phyloP scores from a whole-genome alignment of 257 asterid genomes.

The Agastache rugosa region DNA sequence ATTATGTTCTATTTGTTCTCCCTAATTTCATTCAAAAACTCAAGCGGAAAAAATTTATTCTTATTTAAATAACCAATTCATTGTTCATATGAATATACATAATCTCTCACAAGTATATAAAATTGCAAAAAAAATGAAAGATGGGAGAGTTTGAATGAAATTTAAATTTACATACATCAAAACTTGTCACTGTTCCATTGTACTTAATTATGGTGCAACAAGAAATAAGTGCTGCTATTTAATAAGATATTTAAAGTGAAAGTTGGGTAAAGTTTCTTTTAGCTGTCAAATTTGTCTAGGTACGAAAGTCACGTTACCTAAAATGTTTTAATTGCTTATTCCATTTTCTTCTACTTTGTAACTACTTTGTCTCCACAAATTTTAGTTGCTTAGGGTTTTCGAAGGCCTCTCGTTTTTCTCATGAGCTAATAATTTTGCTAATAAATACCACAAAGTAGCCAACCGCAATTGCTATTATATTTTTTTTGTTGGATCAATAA shows the following conservation, averaged over 20 bases:
- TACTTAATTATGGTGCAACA: conserved; percentile 15
- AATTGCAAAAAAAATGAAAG: neutral
- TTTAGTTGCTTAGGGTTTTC: conserved; percentile 33
- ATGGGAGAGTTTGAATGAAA: neutral
- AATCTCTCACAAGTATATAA: too few relatives aligned
- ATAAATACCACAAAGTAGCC: conserved; percentile 14
- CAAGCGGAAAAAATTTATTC: too few relatives aligned
- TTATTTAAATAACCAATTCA: too few relatives aligned
- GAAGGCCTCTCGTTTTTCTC: conserved; percentile 30
- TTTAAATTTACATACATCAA: neutral
- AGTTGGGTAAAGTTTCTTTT: conserved; percentile 38
- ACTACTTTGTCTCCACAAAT: conserved; percentile 40
- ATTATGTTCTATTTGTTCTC: too few relatives aligned
- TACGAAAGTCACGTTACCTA: conserved; percentile 41
- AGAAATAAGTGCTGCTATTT: conserved; percentile 16
- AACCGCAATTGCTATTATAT: conserved; percentile 24
- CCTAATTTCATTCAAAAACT: too few relatives aligned
- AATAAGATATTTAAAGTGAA: conserved; percentile 16
- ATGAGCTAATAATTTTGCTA: conserved; percentile 22
- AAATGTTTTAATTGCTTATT: conserved; percentile 38
- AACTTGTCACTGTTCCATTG: neutral
- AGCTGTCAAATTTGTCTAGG: conserved; percentile 42
- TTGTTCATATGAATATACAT: too few relatives aligned
- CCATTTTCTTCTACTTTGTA: conserved; percentile 34
- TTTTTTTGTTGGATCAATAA: conserved; percentile 38